Base-by-base conservation (phyloP, 1,139 yeast genomes). In the Kazachstania sp. region DNA sequence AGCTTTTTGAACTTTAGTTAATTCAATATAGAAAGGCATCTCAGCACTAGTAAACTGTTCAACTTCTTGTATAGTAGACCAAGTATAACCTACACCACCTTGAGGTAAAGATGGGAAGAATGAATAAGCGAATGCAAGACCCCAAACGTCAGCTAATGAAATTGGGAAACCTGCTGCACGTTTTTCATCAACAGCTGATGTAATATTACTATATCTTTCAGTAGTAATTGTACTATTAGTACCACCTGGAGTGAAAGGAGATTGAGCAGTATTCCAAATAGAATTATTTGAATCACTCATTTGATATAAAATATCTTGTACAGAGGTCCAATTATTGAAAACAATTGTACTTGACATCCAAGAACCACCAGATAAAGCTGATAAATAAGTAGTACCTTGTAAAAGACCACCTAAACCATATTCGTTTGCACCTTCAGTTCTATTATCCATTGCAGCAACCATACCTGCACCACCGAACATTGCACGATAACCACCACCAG, bases 401-500 rank as follows among this genome's bases (percentile, higher is more conserved):
- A 84, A 70, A 46, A 87, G 68, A 1, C 95, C 95, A 31, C 95
- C 95, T 45, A 87, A 66, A 29, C 95, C 95, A 44, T 71, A 65
- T 4, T 76, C 75, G 29, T 70, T 70, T n/a, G 80, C 72, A 43
- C 78, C 79, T 1, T 64, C 67, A 5, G 94, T 83, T 58, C 96
- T 73, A 56, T 78, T 75, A 63, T 88, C 97, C 50, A 86, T 66
- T 1, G 92, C 96, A n/a, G 90, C 71, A 37, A 87, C 67, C 63
- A 82, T 81, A 37, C 97, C 96, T 1, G 95, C 96, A n/a, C 95
- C 95, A 48, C 73, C 68, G 38, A 87, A 69, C 95, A 87, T 86
- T 45, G 96, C 95, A 49, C 97, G 75, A 67, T 86, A 87, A 3
- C 96, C 95, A 58, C 97, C 97, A 37, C 97, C 97, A 5, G 92